phyloP scores from a whole-genome alignment of 495 filamentous ascomycete genomes.

The Darksidea phi region DNA sequence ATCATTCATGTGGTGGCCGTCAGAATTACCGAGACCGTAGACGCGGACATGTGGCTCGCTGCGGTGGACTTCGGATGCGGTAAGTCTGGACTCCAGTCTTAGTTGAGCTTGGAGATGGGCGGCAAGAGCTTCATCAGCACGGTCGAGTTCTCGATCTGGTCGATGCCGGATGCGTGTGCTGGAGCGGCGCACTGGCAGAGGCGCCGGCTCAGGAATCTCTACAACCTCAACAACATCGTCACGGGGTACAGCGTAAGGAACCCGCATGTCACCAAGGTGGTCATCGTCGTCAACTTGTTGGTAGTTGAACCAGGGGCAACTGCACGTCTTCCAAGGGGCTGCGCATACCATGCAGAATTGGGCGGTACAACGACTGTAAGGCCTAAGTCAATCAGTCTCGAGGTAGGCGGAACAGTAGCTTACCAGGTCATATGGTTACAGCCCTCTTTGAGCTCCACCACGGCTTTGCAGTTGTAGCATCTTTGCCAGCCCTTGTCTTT shows the following conservation, averaged over 20 bases:
- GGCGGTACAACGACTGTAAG: slow-evolving; percentile 65
- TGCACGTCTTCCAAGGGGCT: slow-evolving; percentile 74
- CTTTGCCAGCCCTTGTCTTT: slow-evolving; percentile 72
- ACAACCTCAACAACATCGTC: slow-evolving; percentile 30
- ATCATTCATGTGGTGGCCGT: slow-evolving; percentile 32
- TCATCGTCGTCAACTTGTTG: slow-evolving; percentile 56
- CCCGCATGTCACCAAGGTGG: slow-evolving; percentile 57
- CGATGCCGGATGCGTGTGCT: slow-evolving; percentile 24
- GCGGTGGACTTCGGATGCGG: slow-evolving; percentile 17
- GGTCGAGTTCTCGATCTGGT: slow-evolving; percentile 24
- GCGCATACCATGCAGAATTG: slow-evolving; percentile 85
- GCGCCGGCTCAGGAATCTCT: slow-evolving; percentile 27
- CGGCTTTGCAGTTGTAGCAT: slow-evolving; percentile 70
- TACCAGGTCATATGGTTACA: slow-evolving; percentile 86
- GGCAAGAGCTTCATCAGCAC: slow-evolving; percentile 56
- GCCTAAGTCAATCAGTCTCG: slow-evolving; percentile 2
- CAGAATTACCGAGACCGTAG: slow-evolving; percentile 31
- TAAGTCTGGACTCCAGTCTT: slow-evolving; percentile 40
- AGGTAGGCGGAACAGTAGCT: slow-evolving; percentile 33
- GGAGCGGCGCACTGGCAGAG: slow-evolving; percentile 11
- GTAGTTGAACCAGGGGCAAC: slow-evolving; percentile 78
- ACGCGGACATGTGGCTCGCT: slow-evolving; percentile 23
- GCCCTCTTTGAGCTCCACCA: slow-evolving; percentile 77
- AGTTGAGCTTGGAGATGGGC: slow-evolving; percentile 53
- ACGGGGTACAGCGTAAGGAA: slow-evolving; percentile 43